A percentile compares a stretch with the other conserved stretches of the same genome.
phyloP scores from a whole-genome alignment of 306 rosid species.

The Leucaena leucocephala region DNA sequence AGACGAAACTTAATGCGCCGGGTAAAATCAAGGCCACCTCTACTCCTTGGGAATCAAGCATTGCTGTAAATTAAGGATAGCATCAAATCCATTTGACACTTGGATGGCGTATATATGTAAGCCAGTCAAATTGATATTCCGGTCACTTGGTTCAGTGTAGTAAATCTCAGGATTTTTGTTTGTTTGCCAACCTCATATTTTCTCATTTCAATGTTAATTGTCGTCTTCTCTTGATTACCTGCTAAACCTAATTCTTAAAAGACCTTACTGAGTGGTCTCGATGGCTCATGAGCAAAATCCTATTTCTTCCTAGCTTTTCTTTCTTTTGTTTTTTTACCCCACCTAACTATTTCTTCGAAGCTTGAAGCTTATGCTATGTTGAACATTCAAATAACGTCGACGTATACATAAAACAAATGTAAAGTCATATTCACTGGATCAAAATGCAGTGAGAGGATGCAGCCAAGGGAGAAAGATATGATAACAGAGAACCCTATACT shows the following conservation, averaged over 20 bases:
- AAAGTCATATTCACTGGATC: no score
- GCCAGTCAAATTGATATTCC: neutral
- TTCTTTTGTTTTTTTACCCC: neutral
- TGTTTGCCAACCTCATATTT: neutral
- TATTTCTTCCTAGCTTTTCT: neutral
- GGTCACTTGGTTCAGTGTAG: conserved; percentile 10
- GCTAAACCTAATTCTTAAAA: conserved; percentile 11
- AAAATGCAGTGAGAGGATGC: neutral
- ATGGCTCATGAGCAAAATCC: neutral
- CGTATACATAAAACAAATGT: neutral
- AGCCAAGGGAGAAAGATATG: neutral
- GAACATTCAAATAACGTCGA: neutral
- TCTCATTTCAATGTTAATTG: neutral
- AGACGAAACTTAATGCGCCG: neutral
- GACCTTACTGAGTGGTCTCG: neutral
- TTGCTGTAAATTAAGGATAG: neutral
- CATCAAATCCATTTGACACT: conserved; percentile 7
- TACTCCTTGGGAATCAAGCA: no score
- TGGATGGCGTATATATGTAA: neutral
- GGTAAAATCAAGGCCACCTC: no score
- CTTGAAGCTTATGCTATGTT: conserved; percentile 8
- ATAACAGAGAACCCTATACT: neutral
- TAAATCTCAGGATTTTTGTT: neutral
- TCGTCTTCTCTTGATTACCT: neutral
- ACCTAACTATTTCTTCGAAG: conserved; percentile 4